Evolutionary conservation across 306 rosid species (phyloP).

Genomic region (Oxytropis ochrocephala): DNA sequence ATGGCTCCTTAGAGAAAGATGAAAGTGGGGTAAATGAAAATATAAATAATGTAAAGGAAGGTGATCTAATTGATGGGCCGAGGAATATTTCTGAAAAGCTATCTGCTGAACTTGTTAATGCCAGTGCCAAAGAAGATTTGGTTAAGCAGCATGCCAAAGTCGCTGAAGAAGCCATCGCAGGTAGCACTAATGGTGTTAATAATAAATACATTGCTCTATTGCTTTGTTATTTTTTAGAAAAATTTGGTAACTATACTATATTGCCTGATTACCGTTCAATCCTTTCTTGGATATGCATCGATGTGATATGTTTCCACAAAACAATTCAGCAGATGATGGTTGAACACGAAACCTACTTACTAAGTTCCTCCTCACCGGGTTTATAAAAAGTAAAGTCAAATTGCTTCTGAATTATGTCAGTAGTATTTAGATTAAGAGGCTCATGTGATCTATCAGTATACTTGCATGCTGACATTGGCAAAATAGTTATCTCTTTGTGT

Average conservation of each 20-base stretch:
- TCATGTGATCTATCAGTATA: conserved; percentile 9
- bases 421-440: conserved; percentile 17
- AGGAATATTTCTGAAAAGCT: conserved; percentile 57
- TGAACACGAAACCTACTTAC: neutral
- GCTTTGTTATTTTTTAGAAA: neutral
- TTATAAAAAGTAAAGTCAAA: neutral
- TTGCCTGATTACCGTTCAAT: neutral
- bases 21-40: conserved; percentile 19
- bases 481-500: neutral
- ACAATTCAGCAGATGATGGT: neutral
- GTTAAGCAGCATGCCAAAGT: conserved; percentile 94
- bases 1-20: conserved; percentile 20
- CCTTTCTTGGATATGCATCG: neutral
- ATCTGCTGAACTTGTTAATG: conserved; percentile 77
- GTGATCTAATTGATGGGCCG: conserved; percentile 32
- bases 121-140: conserved; percentile 87
- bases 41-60: conserved; percentile 23
- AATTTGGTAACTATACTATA: neutral
- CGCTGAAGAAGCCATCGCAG: conserved; percentile 99
- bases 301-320: neutral
- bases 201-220: neutral
- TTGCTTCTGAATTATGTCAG: conserved; percentile 10
- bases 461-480: neutral
- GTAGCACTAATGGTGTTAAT: conserved; percentile 29
- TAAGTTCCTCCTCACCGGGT: conserved; percentile 5